Evolutionary conservation across 306 rosid genomes (phyloP), one percentile per base, ranked within the genome.

Genomic region (Gleditsia sinensis): DNA sequence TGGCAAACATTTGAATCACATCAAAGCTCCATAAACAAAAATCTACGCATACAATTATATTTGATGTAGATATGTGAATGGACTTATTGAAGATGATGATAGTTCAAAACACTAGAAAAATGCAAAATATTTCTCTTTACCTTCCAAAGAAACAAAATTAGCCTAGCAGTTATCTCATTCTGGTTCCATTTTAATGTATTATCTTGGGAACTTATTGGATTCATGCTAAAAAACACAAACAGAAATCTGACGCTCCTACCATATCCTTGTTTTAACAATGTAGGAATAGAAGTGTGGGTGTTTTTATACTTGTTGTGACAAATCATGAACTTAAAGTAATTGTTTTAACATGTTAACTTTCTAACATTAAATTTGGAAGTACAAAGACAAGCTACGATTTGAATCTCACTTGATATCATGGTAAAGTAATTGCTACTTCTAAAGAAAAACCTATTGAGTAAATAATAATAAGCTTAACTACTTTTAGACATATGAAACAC

Each of bases 351-450:
- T 46, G 43, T 2, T 45, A 46, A 46, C 45, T 28, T 53, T 28
- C 20, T 30, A 45, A 45, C 53, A 45, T 30, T 30, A 12, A 16
- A 45, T 27, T 56, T 32, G 69, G 40, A 28, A 71, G 34, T 46
- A 59, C 27, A 61, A 13, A 58, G 10, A 57, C 9, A 20, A 59
- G 25, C 16, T 58, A 45, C 51, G 67, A 33, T 16, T 19, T 32
- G 60, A 51, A 75, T 63, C 72, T 61, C 62, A 60, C 9, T 19
- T 9, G 19, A 63, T 74, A 50, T 50, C 36, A 28, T 61, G 36
- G 63, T 12, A 40, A 62, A 61, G 20, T 27, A 57, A 39, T 12
- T n/a, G 20, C 43, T 17, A 39, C 70, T 57, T 37, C 42, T 55
- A 34, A 21, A 5, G 8, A 37, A 20, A 0, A 76, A 21, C 4